Conservation (phyloP, 2,329 filamentous ascomycete genomes). For the Phaeosphaeriaceae sp. region DNA sequence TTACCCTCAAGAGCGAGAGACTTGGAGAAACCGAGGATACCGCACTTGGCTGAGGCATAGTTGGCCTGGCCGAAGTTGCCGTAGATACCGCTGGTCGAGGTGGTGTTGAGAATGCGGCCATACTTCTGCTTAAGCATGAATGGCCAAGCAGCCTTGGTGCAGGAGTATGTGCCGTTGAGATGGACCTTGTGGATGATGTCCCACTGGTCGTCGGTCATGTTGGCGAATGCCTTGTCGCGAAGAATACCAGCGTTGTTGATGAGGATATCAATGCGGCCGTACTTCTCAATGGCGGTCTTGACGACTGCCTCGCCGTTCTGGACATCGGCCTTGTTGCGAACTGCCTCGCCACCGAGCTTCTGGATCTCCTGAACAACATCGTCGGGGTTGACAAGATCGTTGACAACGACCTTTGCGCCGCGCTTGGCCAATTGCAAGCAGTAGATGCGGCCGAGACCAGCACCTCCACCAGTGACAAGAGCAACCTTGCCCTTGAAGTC, state of each 20-base stretch:
- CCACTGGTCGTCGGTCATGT: constrained; percentile 97
- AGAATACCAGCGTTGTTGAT: constrained; percentile 99
- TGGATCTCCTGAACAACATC: constrained; percentile 91
- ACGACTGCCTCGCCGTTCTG: constrained; percentile 92
- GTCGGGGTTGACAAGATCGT: constrained; percentile 93
- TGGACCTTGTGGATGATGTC: constrained; percentile 92
- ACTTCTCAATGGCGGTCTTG: constrained; percentile 91
- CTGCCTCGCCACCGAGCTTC: constrained; percentile 85
- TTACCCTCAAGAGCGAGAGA: constrained; percentile 89
- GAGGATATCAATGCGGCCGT: constrained; percentile 90
- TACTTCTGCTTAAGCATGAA: constrained; percentile 99
- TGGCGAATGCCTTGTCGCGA: constrained; percentile 95
- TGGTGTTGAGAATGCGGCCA: constrained; percentile 94
- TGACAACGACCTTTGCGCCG: constrained; percentile 87
- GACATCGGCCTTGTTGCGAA: constrained; percentile 90
- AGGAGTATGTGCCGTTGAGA: constrained; percentile 92
- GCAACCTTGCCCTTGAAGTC: constrained; percentile 50
- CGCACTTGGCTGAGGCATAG: constrained; percentile 76
- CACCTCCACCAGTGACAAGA: constrained; percentile 46
- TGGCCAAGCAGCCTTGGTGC: constrained; percentile 96
- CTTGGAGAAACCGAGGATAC: constrained; percentile 94
- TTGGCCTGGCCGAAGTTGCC: constrained; percentile 99
- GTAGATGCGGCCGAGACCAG: constrained; percentile 85
- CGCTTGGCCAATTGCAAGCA: constrained; percentile 84
- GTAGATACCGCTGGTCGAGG: constrained; percentile 96